Base-by-base conservation (phyloP, 202 grass and related monocot genomes). In the Carex arenaria region DNA sequence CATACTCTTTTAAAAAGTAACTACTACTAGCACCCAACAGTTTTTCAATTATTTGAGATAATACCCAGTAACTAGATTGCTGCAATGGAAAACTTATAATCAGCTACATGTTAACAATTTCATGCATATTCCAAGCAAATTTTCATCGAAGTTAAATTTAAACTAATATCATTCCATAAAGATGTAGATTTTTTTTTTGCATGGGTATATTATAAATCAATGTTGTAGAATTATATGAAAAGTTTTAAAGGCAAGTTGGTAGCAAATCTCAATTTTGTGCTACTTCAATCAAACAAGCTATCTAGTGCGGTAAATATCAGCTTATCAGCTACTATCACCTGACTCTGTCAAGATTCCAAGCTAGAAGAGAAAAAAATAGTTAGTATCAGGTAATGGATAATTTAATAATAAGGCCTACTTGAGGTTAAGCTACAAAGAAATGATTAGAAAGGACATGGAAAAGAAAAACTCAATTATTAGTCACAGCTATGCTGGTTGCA, bases 61-160 rank as follows among this genome's bases (percentile, higher is more conserved):
- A n/a, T 52, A 77, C 14, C 72, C 51, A 77, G 28, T 34, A 77
- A 36, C 14, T 72, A 23, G 57, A 55, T 59, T 57, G 32, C 18
- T 51, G n/a, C 19, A 80, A 64, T 42, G 42, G 45, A 56, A 54
- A 55, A 56, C 22, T 45, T 49, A 43, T 51, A 53, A 67, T n/a
- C 49, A 82, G 12, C 23, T 65, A 81, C 12, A 10, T 81, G 10
- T 17, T 77, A 52, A 77, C 73, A 77, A 77, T 59, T 77, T 77
- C 52, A 22, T 28, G 34, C 51, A 77, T 77, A 57, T 28, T 57
- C 14, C 57, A 77, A 77, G 28, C 73, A 57, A n/a, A 2, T 56
- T 77, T 57, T 57, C 12, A 31, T 51, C 19, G 4, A 17, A 75
- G 49, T 10, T 4, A 4, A 75, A 31, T 55, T 55, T 55, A 31